Percentiles rank a stretch among this genome's conserved stretches.
phyloP scores from a whole-genome alignment of 1,284 basidiomycete genomes.

The Caloboletus inedulis region DNA sequence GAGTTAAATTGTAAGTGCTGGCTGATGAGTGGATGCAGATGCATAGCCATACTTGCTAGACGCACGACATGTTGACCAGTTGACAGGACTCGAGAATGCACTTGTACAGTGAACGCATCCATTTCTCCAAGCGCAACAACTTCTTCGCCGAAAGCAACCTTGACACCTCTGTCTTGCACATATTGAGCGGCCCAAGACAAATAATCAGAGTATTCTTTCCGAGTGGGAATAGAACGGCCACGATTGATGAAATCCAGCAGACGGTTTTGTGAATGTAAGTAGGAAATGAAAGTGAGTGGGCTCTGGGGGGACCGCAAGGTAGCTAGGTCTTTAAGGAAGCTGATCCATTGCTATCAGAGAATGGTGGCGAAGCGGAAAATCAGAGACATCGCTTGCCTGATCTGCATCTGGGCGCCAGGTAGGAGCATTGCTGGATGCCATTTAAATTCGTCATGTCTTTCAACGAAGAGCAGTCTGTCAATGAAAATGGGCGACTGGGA shows the following conservation, averaged over 20 bases:
- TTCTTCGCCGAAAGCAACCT: conserved; percentile 48
- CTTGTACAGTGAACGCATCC: conserved; percentile 36
- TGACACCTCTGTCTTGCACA: conserved; percentile 43
- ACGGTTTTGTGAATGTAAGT: conserved; percentile 51
- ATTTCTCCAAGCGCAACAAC: conserved; percentile 42
- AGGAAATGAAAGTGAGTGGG: conserved; percentile 55
- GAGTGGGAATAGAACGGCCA: conserved; percentile 88
- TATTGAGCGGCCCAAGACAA: conserved; percentile 51
- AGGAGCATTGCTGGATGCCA: conserved; percentile 64
- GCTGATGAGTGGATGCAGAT: conserved; percentile 5
- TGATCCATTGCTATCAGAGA: conserved; percentile 23
- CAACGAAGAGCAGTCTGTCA: conserved; percentile 48
- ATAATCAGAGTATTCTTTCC: conserved; percentile 72
- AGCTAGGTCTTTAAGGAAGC: conserved; percentile 59
- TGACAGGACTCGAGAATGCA: conserved; percentile 37
- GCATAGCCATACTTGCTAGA: conserved; percentile 38
- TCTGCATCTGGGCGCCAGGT: conserved; percentile 57
- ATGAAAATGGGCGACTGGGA: conserved; percentile 27
- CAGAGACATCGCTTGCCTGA: conserved; percentile 37
- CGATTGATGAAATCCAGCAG: conserved; percentile 69
- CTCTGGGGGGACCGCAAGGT: conserved; percentile 55
- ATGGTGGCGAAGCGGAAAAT: background rate
- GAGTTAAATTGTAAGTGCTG: conserved; percentile 11
- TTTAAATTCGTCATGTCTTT: conserved; percentile 46
- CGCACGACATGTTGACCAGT: conserved; percentile 37